Evolutionary conservation across 2,329 filamentous ascomycete species (phyloP), one percentile per base, ranked within the genome.

Genomic region (Diaporthe vaccinii): DNA sequence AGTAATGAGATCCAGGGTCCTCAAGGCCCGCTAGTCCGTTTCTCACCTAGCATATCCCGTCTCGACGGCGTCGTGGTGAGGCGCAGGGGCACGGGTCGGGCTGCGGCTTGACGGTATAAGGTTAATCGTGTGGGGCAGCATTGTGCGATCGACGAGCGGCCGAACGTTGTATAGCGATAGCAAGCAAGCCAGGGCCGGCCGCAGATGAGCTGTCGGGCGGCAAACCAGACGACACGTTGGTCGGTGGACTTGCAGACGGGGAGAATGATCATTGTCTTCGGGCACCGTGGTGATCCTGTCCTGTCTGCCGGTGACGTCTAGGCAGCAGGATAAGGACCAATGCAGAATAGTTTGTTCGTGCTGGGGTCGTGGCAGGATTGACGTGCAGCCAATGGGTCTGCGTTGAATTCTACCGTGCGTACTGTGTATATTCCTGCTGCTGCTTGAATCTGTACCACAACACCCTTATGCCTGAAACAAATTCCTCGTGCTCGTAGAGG

Each of bases 311-410:
- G 17, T 34, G 28, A 15, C 15, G 31, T 41, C 49, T 68, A 68
- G 65, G 65, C 31, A 68, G 65, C 65, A 68, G 65, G n/a, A 28
- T 53, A 68, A 68, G 14, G 31, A 25, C 65, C 65, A 68, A 68
- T 68, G 49, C n/a, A 22, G 31, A 22, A 8, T 34, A 68, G 15
- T n/a, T 39, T 28, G 8, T 25, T 25, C 31, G 31, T 28, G 65
- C 46, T 17, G 46, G 46, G 46, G 28, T 28, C n/a, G 46, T 53
- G 34, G n/a, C 65, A 68, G 65, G 65, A 41, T 39, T 53, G 46
- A 4, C 46, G 14, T 68, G 28, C 31, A 53, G 31, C 25, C 31
- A 46, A 68, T 39, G 62, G 46, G 10, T 12, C 34, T 36, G 28
- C 7, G 10, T 67, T n/a, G 25, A 51, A 49, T 15, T 49, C 10